Evolutionary conservation across 106 monocot species (phyloP).

Genomic region (Alisma plantagoaquatica): DNA sequence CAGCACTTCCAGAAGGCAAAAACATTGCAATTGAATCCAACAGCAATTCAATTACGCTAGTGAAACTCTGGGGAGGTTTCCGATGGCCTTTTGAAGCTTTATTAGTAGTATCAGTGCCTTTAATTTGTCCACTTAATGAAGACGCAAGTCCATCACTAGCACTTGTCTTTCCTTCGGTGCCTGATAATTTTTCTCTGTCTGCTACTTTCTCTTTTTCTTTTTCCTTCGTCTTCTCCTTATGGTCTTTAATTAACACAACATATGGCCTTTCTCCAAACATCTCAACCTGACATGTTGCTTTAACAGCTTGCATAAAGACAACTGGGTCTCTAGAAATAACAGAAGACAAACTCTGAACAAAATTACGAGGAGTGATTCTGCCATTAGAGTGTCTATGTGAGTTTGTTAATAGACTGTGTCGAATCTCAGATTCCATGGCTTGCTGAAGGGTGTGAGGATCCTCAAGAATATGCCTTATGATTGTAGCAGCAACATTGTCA

Average conservation of each 20-base stretch:
- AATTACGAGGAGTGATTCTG: conserved; percentile 66
- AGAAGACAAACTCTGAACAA: conserved; percentile 81
- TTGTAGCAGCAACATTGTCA: conserved; percentile 69
- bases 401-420: conserved; percentile 66
- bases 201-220: conserved; percentile 59
- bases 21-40: conserved; percentile 59
- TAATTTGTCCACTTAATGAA: conserved; percentile 19
- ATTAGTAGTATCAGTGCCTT: conserved; percentile 41
- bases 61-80: conserved; percentile 86
- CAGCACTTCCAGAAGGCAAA: conserved; percentile 37
- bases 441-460: conserved; percentile 96
- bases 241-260: conserved; percentile 81
- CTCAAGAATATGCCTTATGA: conserved; percentile 95
- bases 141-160: conserved; percentile 18
- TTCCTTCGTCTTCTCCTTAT: conserved; percentile 79
- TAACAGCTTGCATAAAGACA: conserved; percentile 84
- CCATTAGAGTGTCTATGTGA: conserved; percentile 75
- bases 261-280: conserved; percentile 86
- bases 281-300: conserved; percentile 86
- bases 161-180: conserved; percentile 18
- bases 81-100: conserved; percentile 66
- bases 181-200: conserved; percentile 56
- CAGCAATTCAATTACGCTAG: conserved; percentile 74
- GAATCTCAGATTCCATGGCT: conserved; percentile 97
- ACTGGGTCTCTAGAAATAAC: conserved; percentile 76